Evolutionary conservation across 306 rosid genomes (phyloP).

Genomic region (Vigna nakashimae): DNA sequence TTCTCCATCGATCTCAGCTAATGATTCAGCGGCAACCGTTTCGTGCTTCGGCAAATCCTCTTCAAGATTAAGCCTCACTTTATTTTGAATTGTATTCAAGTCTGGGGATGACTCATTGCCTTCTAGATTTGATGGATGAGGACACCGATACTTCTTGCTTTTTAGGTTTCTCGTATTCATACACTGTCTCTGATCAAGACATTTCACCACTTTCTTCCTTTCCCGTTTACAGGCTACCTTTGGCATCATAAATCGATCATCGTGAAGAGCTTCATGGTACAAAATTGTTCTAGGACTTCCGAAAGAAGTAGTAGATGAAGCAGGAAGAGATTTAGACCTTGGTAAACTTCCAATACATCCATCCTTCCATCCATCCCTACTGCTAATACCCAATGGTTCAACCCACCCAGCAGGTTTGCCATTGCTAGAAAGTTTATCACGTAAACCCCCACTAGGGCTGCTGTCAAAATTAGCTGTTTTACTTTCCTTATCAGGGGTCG

Average conservation of each 20-base stretch:
- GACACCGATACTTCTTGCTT: conserved; percentile 1
- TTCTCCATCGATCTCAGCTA: conserved; percentile 1
- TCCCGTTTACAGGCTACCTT: background rate
- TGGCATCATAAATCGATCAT: conserved; percentile 21
- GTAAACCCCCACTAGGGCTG: background rate
- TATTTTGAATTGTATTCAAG: conserved; percentile 14
- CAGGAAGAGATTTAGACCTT: conserved; percentile 31
- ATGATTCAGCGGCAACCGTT: background rate
- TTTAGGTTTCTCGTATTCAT: background rate
- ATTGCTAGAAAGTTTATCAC: background rate
- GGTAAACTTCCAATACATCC: conserved; percentile 17
- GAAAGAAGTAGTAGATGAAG: conserved; percentile 30
- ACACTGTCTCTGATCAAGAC: conserved; percentile 18
- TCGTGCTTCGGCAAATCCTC: conserved; percentile 19
- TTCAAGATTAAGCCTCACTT: conserved; percentile 14
- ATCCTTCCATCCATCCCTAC: conserved; percentile 37
- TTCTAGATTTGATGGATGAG: background rate
- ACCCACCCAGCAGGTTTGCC: conserved; percentile 17
- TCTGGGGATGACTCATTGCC: conserved; percentile 9
- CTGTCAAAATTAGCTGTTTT: background rate
- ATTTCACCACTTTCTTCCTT: background rate
- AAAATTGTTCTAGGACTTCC: conserved; percentile 34
- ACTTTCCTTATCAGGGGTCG: conserved; percentile 11
- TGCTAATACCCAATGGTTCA: conserved; percentile 35
- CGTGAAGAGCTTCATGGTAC: conserved; percentile 16